Percentiles rank a stretch among this genome's conserved stretches.
Evolutionary conservation across 108 stramenopile genomes (phyloP).

Genomic region (Nitzschia inconspicua): DNA sequence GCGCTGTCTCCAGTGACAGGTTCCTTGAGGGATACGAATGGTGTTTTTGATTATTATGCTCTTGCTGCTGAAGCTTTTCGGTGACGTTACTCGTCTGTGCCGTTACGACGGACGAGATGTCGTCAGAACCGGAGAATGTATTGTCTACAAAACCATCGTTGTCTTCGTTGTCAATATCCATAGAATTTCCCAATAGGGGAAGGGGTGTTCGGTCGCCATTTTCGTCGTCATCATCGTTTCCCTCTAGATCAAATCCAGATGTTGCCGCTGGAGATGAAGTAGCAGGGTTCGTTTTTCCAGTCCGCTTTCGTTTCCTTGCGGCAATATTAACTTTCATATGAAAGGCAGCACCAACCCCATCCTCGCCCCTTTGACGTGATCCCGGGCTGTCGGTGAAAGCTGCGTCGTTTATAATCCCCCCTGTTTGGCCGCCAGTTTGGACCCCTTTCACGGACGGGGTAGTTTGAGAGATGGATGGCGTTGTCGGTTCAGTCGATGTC

Average conservation of each 20-base stretch:
- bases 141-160: neutral
- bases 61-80: neutral
- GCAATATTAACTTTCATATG: conserved; percentile 5
- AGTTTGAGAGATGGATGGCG: too few species aligned
- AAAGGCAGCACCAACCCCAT: conserved; percentile 4
- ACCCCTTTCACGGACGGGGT: too few species aligned
- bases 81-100: neutral
- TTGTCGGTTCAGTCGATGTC: too few species aligned
- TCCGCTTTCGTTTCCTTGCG: neutral
- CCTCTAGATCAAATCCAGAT: neutral
- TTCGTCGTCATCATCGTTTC: conserved; percentile 1
- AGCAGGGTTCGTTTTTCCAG: conserved; percentile 11
- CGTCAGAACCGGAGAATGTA: too few species aligned
- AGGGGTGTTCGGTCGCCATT: neutral
- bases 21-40: neutral
- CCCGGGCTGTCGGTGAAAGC: too few species aligned
- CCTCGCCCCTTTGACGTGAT: too few species aligned
- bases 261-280: neutral
- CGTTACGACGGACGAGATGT: neutral
- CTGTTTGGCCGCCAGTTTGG: too few species aligned
- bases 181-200: too few species aligned
- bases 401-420: too few species aligned
- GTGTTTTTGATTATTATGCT: neutral
- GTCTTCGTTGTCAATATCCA: neutral
- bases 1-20: neutral